Evolutionary conservation across 345 rosid species (phyloP).

Genomic region (Eucalyptus globulus): DNA sequence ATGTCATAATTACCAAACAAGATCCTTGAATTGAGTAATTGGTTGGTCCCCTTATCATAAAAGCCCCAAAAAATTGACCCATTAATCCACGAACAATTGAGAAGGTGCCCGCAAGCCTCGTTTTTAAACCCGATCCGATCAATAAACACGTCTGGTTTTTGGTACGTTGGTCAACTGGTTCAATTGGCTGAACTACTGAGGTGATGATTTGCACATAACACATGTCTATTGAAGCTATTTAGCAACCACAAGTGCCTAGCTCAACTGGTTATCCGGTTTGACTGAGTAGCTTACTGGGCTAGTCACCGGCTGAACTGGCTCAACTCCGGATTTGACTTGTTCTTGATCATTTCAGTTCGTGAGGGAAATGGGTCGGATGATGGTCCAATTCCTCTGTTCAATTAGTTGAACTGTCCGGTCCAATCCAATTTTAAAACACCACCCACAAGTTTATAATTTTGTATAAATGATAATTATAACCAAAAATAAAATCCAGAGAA

Average conservation of each 20-base stretch:
- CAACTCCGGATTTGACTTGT: background rate
- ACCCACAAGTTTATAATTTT: background rate
- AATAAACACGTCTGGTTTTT: background rate
- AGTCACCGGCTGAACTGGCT: background rate
- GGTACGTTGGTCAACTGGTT: background rate
- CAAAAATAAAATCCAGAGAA: background rate
- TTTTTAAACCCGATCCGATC: background rate
- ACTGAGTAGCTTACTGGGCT: background rate
- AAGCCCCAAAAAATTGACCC: background rate
- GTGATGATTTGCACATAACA: background rate
- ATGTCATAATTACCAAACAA: background rate
- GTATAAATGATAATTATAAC: background rate
- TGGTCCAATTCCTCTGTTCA: background rate
- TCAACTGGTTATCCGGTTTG: background rate
- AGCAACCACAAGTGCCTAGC: background rate
- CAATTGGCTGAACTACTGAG: background rate
- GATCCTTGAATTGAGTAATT: background rate
- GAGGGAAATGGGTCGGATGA: background rate
- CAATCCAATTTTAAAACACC: background rate
- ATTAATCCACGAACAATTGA: background rate
- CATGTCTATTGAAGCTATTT: background rate
- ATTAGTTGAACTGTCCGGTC: background rate
- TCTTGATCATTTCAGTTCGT: background rate
- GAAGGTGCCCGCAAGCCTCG: background rate
- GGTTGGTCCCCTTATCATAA: background rate